Evolutionary conservation across 2,329 filamentous ascomycete genomes (phyloP).

Genomic region (Macrophomina pseudophaseolina): DNA sequence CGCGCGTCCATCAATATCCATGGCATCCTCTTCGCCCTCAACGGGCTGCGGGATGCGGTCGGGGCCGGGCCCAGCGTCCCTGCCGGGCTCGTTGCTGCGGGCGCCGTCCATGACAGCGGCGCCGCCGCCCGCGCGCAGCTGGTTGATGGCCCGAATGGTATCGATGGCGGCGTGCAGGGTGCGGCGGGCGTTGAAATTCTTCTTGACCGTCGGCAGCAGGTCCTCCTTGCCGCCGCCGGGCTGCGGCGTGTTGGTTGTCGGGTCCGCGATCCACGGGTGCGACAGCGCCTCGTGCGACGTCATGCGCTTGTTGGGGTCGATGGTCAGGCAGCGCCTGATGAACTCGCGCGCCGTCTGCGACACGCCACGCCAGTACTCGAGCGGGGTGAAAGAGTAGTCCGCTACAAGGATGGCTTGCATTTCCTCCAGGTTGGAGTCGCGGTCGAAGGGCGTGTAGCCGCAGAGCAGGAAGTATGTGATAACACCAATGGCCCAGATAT

Average conservation of each 20-base stretch:
- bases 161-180: constrained; percentile 72
- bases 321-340: constrained; percentile 87
- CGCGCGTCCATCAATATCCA: constrained; percentile 64
- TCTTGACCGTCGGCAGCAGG: constrained; percentile 68
- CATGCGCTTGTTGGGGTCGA: constrained; percentile 85
- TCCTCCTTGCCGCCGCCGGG: constrained; percentile 52
- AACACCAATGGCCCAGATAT: constrained; percentile 97
- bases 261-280: constrained; percentile 68
- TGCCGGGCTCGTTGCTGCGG: constrained; percentile 59
- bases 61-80: constrained; percentile 28
- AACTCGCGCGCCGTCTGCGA: constrained; percentile 83
- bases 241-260: constrained; percentile 48
- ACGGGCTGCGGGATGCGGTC: constrained; percentile 20
- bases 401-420: constrained; percentile 98
- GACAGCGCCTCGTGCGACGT: constrained; percentile 80
- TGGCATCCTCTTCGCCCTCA: constrained; percentile 34
- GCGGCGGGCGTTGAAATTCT: constrained; percentile 71
- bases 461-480: constrained; percentile 99
- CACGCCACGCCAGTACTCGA: constrained; percentile 96
- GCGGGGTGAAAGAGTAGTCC: constrained; percentile 92
- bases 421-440: constrained; percentile 96
- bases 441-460: constrained; percentile 97
- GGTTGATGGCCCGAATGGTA: constrained; percentile 71
- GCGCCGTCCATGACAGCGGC: constrained; percentile 66
- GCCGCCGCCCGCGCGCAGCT: constrained; percentile 65